These are phyloP conservation scores for Quillaja saponaria DNA, from an alignment of 306 rosid genomes.

Conservation along the genomic window DNA sequence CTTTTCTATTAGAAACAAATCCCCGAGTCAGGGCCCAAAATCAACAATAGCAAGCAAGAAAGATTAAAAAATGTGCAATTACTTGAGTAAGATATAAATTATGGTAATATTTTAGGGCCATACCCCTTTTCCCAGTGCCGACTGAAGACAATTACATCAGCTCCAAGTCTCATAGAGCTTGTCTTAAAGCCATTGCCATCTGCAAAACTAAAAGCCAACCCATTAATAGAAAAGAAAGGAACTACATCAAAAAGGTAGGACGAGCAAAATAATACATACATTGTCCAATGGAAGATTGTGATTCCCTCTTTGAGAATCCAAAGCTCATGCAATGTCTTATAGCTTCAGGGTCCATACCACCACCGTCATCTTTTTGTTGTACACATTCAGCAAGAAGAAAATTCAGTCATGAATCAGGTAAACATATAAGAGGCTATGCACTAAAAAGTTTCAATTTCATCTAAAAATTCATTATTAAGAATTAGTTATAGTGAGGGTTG, in stretches of 20 bases:
- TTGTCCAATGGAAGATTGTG: conserved; percentile 52
- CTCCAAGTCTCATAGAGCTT: conserved; percentile 63
- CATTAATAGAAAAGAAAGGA: conserved; percentile 18
- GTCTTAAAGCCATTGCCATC: conserved; percentile 71
- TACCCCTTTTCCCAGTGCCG: conserved; percentile 42
- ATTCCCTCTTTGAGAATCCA: conserved; percentile 50
- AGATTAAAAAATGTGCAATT: too few species aligned
- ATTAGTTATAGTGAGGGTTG: too few species aligned
- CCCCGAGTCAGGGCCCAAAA: too few species aligned
- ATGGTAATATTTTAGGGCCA: background rate
- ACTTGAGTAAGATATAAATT: too few species aligned
- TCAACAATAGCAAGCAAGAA: too few species aligned
- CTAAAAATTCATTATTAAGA: background rate
- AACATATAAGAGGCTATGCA: background rate
- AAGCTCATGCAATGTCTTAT: conserved; percentile 60
- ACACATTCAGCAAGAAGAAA: background rate
- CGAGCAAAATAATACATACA: conserved; percentile 36
- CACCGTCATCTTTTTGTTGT: conserved; percentile 47
- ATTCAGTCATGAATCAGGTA: background rate
- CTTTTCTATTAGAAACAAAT: too few species aligned
- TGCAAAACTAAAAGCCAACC: conserved; percentile 34
- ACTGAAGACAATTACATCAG: conserved; percentile 53
- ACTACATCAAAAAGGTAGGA: background rate
- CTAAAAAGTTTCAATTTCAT: background rate
- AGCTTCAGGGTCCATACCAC: conserved; percentile 52